Evolutionary conservation across 108 stramenopile species (phyloP).

Genomic region (Cyclotella baltica): DNA sequence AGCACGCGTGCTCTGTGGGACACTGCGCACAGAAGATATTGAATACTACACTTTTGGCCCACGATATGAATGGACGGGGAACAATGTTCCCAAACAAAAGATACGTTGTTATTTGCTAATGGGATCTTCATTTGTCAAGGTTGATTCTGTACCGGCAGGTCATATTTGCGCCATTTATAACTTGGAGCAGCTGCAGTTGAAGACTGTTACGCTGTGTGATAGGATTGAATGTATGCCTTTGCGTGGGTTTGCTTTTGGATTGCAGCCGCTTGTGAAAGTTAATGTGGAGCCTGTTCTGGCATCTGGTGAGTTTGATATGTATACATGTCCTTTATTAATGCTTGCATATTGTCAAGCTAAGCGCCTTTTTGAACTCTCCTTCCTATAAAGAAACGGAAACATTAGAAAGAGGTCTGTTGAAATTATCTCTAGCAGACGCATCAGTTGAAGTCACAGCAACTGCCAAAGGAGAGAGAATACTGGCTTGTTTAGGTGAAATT

Average conservation of each 20-base stretch:
- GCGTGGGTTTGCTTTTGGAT: constrained; percentile 69
- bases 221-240: constrained; percentile 72
- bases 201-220: constrained; percentile 81
- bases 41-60: constrained; percentile 82
- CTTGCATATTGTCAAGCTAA: too few species aligned
- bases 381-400: constrained; percentile 57
- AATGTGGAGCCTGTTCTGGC: constrained; percentile 83
- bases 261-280: constrained; percentile 90
- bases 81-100: constrained; percentile 42
- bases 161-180: constrained; percentile 89
- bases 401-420: constrained; percentile 77
- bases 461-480: constrained; percentile 82
- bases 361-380: not conserved
- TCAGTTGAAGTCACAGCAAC: constrained; percentile 88
- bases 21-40: constrained; percentile 62
- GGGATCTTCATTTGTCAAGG: constrained; percentile 86
- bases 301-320: constrained; percentile 36
- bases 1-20: constrained; percentile 80
- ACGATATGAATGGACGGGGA: constrained; percentile 54
- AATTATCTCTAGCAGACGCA: constrained; percentile 83
- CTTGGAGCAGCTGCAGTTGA: constrained; percentile 83
- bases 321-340: not conserved
- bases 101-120: constrained; percentile 84
- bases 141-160: constrained; percentile 85
- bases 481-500: constrained; percentile 87